Evolutionary conservation across 495 filamentous ascomycete species (phyloP).

Genomic region (Podospora tetraspora): DNA sequence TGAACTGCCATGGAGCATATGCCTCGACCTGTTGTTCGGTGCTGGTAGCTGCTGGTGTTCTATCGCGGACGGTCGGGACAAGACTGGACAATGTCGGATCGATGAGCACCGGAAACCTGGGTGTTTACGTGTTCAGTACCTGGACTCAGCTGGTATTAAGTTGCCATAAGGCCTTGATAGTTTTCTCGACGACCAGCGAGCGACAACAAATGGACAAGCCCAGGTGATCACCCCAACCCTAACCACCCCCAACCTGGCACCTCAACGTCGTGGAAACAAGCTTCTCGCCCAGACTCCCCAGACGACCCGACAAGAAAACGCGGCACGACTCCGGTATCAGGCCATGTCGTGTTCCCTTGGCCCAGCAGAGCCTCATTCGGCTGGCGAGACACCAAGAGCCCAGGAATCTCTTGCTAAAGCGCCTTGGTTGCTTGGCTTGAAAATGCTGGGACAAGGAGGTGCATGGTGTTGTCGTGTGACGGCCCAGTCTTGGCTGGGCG

Average conservation of each 20-base stretch:
- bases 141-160: too few species aligned
- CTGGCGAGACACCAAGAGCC: neutral
- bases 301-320: neutral
- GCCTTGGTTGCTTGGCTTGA: neutral
- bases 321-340: neutral
- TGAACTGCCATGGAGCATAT: neutral
- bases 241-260: neutral
- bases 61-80: too few species aligned
- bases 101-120: too few species aligned
- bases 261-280: neutral
- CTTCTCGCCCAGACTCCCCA: neutral
- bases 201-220: too few species aligned
- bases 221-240: neutral
- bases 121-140: too few species aligned
- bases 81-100: too few species aligned
- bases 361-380: neutral
- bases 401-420: neutral
- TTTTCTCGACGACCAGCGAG: too few species aligned
- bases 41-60: too few species aligned
- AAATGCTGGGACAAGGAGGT: neutral
- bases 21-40: too few species aligned
- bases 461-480: neutral
- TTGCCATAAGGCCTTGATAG: too few species aligned
- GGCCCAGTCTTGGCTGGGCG: too few species aligned
- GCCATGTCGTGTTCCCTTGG: neutral